Percentiles rank a stretch among this genome's conserved stretches.
Evolutionary conservation across 1,284 basidiomycete genomes (phyloP).

Genomic region (Ganoderma boninense): DNA sequence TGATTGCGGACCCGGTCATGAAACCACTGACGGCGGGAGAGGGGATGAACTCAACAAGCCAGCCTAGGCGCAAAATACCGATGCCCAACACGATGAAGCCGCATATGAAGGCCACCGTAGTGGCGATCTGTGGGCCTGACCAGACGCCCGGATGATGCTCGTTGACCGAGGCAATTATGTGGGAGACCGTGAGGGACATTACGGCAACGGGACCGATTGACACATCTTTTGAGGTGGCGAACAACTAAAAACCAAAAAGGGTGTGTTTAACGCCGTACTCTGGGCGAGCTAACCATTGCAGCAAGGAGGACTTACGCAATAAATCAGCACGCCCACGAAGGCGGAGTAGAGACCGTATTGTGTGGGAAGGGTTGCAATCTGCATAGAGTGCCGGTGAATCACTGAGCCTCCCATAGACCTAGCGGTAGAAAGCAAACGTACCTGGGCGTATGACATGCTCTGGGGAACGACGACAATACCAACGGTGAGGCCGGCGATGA

Average conservation of each 20-base stretch:
- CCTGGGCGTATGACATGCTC: conserved; percentile 84
- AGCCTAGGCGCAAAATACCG: conserved; percentile 91
- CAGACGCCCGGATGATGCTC: conserved; percentile 61
- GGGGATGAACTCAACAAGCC: conserved; percentile 96
- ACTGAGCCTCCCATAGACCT: conserved; percentile 29
- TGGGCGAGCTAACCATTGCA: not conserved
- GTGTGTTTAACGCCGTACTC: not conserved
- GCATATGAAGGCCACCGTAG: conserved; percentile 86
- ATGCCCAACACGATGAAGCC: conserved; percentile 95
- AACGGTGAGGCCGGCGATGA: conserved; percentile 91
- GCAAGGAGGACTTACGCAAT: conserved; percentile 64
- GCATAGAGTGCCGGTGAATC: conserved; percentile 18
- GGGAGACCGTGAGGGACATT: conserved; percentile 93
- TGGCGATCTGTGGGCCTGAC: conserved; percentile 81
- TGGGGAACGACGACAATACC: conserved; percentile 94
- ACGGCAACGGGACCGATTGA: conserved; percentile 97
- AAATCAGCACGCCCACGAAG: conserved; percentile 88
- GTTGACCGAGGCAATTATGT: conserved; percentile 79
- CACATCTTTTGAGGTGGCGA: conserved; percentile 95
- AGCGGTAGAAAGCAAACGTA: conserved; percentile 36
- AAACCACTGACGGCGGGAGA: conserved; percentile 93
- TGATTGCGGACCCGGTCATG: conserved; percentile 93
- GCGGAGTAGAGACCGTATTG: conserved; percentile 97
- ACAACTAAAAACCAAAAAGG: conserved; percentile 60
- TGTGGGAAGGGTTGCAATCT: conserved; percentile 86